Evolutionary conservation across 495 filamentous ascomycete genomes (phyloP).

Genomic region (Podospora comata): DNA sequence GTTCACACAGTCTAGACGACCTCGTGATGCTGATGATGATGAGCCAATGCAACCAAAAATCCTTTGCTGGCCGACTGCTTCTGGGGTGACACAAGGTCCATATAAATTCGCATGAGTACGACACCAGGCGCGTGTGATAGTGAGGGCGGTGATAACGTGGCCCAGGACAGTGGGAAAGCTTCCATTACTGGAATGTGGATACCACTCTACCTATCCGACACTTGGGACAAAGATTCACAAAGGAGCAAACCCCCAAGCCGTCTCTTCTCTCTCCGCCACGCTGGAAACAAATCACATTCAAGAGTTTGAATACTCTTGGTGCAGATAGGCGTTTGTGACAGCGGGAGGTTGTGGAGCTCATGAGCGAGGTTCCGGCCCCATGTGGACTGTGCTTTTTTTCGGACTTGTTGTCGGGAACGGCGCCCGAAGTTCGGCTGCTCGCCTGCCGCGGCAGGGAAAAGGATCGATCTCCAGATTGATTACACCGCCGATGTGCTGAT

Average conservation of each 20-base stretch:
- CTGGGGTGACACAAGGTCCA: conserved; percentile 9
- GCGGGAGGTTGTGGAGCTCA: neutral
- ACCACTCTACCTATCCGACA: neutral
- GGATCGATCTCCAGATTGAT: neutral
- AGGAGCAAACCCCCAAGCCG: neutral
- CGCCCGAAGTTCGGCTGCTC: neutral
- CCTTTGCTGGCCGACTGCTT: conserved; percentile 6
- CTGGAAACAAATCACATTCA: conserved; percentile 16
- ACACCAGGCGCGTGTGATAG: neutral
- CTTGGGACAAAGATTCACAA: neutral
- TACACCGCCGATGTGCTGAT: conserved; percentile 17
- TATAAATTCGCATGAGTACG: conserved; percentile 1
- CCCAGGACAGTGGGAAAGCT: neutral
- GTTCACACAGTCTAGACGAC: neutral
- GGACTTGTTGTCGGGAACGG: neutral
- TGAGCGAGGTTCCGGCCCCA: neutral
- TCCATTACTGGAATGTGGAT: neutral
- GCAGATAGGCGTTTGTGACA: neutral
- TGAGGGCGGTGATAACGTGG: conserved; percentile 2
- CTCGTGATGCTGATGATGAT: conserved; percentile 8
- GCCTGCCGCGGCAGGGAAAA: neutral
- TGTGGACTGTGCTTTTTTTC: conserved; percentile 4
- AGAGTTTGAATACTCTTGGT: neutral
- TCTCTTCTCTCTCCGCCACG: conserved; percentile 12
- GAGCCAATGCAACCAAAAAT: conserved; percentile 1